A percentile compares a stretch with the other conserved stretches of the same genome.
These are phyloP conservation scores for Naganishia onofrii DNA, from an alignment of 768 basidiomycete species.

Conservation along the genomic window DNA sequence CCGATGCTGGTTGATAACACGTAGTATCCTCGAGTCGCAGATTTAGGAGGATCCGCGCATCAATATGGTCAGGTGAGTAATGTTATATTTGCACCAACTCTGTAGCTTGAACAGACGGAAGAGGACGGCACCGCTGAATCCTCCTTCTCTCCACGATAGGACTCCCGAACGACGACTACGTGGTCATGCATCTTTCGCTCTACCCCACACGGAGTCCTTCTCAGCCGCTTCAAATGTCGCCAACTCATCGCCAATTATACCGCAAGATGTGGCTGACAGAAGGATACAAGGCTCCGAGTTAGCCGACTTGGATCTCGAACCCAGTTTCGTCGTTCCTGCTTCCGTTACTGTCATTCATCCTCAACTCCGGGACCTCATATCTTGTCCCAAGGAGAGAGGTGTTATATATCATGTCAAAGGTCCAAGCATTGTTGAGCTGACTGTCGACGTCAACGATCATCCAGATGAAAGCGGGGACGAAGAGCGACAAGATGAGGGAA, in stretches of 20 bases:
- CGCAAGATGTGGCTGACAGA: slow-evolving; percentile 7
- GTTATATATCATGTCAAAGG: slow-evolving; percentile 64
- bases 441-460: not conserved
- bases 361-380: slow-evolving; percentile 73
- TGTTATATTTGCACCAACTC: no score
- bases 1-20: not conserved
- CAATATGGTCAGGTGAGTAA: not conserved
- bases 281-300: slow-evolving; percentile 7
- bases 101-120: not conserved
- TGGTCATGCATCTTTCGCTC: slow-evolving; percentile 10
- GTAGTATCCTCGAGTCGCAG: not conserved
- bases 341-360: slow-evolving; percentile 49
- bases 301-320: slow-evolving; percentile 16
- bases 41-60: not conserved
- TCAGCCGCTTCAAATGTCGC: not conserved
- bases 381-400: slow-evolving; percentile 68
- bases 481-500: not conserved
- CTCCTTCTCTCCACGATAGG: not conserved
- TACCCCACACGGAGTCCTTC: slow-evolving; percentile 11
- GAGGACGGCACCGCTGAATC: not conserved
- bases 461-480: not conserved
- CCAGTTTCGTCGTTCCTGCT: slow-evolving; percentile 35
- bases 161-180: slow-evolving; percentile 15
- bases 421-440: slow-evolving; percentile 59
- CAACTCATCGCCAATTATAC: not conserved